These are phyloP conservation scores for Francoa sonchifolia DNA, from an alignment of 441 rosid genomes.

Conservation along the genomic window DNA sequence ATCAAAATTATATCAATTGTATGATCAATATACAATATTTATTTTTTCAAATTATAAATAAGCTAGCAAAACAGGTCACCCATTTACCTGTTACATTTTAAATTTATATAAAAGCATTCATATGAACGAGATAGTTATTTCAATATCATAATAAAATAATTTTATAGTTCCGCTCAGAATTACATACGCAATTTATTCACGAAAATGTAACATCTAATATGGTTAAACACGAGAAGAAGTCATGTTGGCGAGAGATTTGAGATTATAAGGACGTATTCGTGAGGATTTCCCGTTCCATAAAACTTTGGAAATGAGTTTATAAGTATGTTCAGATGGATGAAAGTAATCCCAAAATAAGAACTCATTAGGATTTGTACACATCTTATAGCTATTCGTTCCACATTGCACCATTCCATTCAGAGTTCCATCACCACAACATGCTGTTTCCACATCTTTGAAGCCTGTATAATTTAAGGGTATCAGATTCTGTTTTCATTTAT, in stretches of 20 bases:
- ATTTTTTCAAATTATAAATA: too few relatives aligned
- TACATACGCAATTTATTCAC: too few relatives aligned
- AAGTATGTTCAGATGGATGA: slow-evolving; percentile 43
- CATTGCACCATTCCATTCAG: slow-evolving; percentile 36
- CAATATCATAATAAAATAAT: too few relatives aligned
- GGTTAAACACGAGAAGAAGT: background rate
- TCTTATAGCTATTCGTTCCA: slow-evolving; percentile 42
- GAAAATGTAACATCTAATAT: too few relatives aligned
- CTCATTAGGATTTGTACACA: slow-evolving; percentile 26
- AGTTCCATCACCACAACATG: slow-evolving; percentile 49
- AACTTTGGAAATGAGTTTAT: slow-evolving; percentile 38
- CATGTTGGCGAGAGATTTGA: slow-evolving; percentile 26
- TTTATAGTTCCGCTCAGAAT: too few relatives aligned
- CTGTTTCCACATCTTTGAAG: slow-evolving; percentile 23
- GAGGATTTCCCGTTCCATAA: slow-evolving; percentile 37
- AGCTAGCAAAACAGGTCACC: too few relatives aligned
- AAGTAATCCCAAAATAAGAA: slow-evolving; percentile 57
- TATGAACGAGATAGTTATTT: too few relatives aligned
- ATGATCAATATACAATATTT: too few relatives aligned
- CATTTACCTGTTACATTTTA: too few relatives aligned
- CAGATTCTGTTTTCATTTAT: background rate
- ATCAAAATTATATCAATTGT: too few relatives aligned
- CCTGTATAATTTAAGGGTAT: slow-evolving; percentile 14
- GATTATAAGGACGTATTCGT: slow-evolving; percentile 33
- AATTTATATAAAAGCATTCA: too few relatives aligned